Conservation (phyloP, 176 grass and related monocot genomes). For the Dactylis glomerata region DNA sequence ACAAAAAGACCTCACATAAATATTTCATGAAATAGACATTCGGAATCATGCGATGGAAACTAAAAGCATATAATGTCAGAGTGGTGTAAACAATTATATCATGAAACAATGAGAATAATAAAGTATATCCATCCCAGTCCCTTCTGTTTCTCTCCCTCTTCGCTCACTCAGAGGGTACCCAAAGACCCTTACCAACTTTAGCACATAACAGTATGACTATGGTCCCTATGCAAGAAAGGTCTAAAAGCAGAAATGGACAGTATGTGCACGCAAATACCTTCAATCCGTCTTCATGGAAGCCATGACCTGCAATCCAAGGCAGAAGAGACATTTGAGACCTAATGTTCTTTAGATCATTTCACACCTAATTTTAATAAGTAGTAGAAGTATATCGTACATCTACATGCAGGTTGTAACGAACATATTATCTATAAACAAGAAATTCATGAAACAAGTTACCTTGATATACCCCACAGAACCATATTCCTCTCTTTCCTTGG, state of each 20-base stretch:
- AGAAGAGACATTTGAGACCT: background rate
- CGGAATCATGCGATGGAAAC: background rate
- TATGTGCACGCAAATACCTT: background rate
- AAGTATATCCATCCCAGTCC: background rate
- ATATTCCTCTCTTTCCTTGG: background rate
- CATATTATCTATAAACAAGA: too few species aligned
- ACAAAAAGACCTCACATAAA: background rate
- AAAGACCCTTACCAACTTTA: background rate
- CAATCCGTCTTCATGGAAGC: slow-evolving; percentile 6
- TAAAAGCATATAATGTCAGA: background rate
- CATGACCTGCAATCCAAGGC: background rate
- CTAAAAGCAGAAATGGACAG: background rate
- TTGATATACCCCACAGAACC: background rate
- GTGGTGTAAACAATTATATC: too few species aligned
- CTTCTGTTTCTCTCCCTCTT: background rate
- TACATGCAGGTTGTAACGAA: background rate
- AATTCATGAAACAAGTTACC: background rate
- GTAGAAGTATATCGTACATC: background rate
- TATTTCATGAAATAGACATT: background rate
- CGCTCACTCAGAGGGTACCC: background rate
- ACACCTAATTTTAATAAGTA: background rate
- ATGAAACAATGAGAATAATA: background rate
- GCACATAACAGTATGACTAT: background rate
- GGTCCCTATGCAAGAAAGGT: background rate
- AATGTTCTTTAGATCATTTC: too few species aligned